Evolutionary conservation across 352 stramenopile species (phyloP).

Genomic region (Achlya hypogyna): DNA sequence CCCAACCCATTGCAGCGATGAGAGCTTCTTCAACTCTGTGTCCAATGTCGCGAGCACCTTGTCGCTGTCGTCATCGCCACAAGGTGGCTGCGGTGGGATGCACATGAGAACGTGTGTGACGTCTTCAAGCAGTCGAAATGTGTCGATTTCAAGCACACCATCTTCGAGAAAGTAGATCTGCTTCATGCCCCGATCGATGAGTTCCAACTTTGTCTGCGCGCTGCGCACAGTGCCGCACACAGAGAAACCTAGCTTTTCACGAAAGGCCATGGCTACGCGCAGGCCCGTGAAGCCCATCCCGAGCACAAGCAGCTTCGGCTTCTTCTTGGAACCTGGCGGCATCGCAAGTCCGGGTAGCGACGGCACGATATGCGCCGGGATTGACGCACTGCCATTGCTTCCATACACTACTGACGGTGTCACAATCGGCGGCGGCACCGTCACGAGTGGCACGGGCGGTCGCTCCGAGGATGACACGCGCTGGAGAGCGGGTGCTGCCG

Average conservation of each 20-base stretch:
- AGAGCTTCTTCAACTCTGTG: conserved; percentile 22
- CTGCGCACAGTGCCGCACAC: conserved; percentile 71
- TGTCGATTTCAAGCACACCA: conserved; percentile 31
- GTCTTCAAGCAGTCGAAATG: conserved; percentile 37
- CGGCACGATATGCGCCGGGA: not conserved
- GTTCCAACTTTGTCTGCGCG: not conserved
- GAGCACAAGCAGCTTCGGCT: conserved; percentile 80
- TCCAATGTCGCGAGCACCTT: conserved; percentile 47
- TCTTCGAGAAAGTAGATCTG: conserved; percentile 83
- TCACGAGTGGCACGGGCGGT: not conserved
- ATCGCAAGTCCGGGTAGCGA: not conserved
- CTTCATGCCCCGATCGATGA: conserved; percentile 15
- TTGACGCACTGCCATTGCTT: not conserved
- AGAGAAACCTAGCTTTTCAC: conserved; percentile 36
- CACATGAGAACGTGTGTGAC: conserved; percentile 75
- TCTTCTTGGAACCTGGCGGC: conserved; percentile 5
- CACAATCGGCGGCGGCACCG: not conserved
- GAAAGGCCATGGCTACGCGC: conserved; percentile 59
- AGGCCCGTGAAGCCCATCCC: conserved; percentile 79
- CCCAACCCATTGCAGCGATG: conserved; percentile 69
- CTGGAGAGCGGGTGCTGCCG: not conserved
- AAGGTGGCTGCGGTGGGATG: conserved; percentile 30
- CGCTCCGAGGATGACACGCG: not conserved
- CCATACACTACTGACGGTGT: not conserved
- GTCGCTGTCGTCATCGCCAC: conserved; percentile 31